Percentiles rank a stretch among this genome's conserved stretches.
Conservation (phyloP, 1,284 basidiomycete species). For the Puccinia novopanici region DNA sequence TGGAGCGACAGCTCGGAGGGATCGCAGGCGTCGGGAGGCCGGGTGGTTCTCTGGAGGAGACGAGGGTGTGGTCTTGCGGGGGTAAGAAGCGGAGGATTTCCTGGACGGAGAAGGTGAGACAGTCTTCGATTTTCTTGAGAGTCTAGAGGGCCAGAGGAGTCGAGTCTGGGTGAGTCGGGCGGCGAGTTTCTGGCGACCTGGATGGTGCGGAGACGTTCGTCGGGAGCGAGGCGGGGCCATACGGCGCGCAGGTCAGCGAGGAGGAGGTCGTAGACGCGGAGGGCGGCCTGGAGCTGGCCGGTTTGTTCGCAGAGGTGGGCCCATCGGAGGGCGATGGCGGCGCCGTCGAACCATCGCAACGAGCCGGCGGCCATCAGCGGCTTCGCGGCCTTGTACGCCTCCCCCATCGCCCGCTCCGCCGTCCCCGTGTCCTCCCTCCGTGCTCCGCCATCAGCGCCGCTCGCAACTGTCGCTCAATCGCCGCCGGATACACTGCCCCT, state of each 20-base stretch:
- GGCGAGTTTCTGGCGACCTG: conserved; percentile 21
- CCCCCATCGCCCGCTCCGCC: neutral
- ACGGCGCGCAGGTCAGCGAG: neutral
- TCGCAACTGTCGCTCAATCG: no score
- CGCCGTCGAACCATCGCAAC: neutral
- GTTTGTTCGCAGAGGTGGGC: neutral
- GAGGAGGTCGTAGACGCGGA: neutral
- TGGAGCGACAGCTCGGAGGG: conserved; percentile 10
- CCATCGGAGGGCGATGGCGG: conserved; percentile 2
- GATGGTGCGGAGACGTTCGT: neutral
- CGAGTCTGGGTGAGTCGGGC: neutral
- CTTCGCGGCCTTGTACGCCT: conserved; percentile 1
- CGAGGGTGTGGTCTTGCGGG: neutral
- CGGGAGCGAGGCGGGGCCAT: neutral
- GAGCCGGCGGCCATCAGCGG: neutral
- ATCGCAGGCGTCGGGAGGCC: no score
- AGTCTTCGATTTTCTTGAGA: conserved; percentile 1
- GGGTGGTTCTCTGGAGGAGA: neutral
- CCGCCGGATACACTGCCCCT: no score
- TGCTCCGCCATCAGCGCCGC: no score
- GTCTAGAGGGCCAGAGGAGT: no score
- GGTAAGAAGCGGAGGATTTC: neutral
- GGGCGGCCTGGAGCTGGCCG: neutral
- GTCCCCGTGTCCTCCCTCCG: no score
- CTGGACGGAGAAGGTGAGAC: neutral